These are phyloP conservation scores for Cupressus sempervirens DNA, from an alignment of 75 land plant genomes.

Conservation along the genomic window DNA sequence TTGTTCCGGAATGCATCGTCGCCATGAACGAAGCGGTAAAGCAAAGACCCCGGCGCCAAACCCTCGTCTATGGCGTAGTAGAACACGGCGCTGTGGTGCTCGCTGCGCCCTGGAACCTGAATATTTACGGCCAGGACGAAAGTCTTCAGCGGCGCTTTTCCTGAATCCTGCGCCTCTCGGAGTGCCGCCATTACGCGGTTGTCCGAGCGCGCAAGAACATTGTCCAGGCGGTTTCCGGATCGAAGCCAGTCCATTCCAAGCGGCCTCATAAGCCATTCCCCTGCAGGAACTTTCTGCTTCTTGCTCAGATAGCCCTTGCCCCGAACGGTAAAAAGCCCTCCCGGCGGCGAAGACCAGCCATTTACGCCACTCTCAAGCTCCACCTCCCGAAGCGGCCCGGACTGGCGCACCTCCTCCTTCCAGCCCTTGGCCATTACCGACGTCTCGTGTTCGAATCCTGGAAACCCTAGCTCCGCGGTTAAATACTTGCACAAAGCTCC, in stretches of 20 bases:
- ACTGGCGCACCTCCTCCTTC: constrained; percentile 31
- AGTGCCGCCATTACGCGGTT: constrained; percentile 62
- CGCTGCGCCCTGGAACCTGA: constrained; percentile 73
- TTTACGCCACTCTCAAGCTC: constrained; percentile 28
- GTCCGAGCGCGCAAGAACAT: constrained; percentile 74
- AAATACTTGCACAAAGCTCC: no score
- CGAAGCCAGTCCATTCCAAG: constrained; percentile 83
- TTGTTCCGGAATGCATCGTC: constrained; percentile 76
- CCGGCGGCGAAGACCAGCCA: constrained; percentile 48
- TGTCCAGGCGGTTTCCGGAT: constrained; percentile 54
- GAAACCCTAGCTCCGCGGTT: no score
- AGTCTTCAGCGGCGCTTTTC: constrained; percentile 20
- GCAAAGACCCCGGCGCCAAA: constrained; percentile 46
- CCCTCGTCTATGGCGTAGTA: constrained; percentile 78
- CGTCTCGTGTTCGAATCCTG: constrained; percentile 25
- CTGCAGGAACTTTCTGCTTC: constrained; percentile 22
- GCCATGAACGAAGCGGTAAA: constrained; percentile 71
- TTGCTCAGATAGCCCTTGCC: constrained; percentile 26
- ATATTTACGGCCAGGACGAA: constrained; percentile 75
- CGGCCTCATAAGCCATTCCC: constrained; percentile 27
- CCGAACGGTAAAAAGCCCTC: constrained; percentile 22
- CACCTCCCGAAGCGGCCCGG: constrained; percentile 35
- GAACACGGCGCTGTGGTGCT: constrained; percentile 60
- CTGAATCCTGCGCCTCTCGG: constrained; percentile 13
- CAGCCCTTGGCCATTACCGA: constrained; percentile 23